A percentile compares a stretch with the other conserved stretches of the same genome.
Evolutionary conservation across 73 alveolate genomes (phyloP).

Genomic region (Tetrahymena elliotti): DNA sequence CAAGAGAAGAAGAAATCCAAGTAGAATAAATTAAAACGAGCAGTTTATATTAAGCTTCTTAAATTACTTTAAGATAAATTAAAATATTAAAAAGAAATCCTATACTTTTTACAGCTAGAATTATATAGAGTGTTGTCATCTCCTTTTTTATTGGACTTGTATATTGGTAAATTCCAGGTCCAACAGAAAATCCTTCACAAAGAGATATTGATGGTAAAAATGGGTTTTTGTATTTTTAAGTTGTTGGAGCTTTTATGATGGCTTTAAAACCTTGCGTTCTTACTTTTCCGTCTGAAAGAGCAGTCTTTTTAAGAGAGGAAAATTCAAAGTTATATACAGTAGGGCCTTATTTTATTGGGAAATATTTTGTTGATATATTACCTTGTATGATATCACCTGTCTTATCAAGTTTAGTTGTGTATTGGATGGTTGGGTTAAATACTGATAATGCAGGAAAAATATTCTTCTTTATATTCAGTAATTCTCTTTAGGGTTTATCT

Average conservation of each 20-base stretch:
- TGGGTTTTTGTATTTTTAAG: constrained; percentile 18
- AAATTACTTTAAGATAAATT: background rate
- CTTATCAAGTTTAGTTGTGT: background rate
- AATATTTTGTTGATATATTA: constrained; percentile 40
- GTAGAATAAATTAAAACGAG: background rate
- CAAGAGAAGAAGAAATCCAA: background rate
- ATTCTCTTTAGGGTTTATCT: background rate
- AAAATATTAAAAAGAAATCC: background rate
- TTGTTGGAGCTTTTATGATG: background rate
- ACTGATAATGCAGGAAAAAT: background rate
- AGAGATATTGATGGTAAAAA: background rate
- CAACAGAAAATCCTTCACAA: background rate
- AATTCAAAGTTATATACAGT: constrained; percentile 36
- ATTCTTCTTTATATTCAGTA: background rate
- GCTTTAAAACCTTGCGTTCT: background rate
- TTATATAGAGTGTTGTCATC: background rate
- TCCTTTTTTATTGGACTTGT: background rate
- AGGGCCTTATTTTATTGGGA: constrained; percentile 42
- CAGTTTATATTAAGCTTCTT: background rate
- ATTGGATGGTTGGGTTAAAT: constrained; percentile 13
- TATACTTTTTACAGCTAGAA: background rate
- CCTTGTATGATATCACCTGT: constrained; percentile 18
- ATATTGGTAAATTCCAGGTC: background rate
- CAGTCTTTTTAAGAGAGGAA: constrained; percentile 56
- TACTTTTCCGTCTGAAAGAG: constrained; percentile 45